Evolutionary conservation across 2,329 filamentous ascomycete species (phyloP), one percentile per base, ranked within the genome.

Genomic region (Calonectria pseudoturangicola): DNA sequence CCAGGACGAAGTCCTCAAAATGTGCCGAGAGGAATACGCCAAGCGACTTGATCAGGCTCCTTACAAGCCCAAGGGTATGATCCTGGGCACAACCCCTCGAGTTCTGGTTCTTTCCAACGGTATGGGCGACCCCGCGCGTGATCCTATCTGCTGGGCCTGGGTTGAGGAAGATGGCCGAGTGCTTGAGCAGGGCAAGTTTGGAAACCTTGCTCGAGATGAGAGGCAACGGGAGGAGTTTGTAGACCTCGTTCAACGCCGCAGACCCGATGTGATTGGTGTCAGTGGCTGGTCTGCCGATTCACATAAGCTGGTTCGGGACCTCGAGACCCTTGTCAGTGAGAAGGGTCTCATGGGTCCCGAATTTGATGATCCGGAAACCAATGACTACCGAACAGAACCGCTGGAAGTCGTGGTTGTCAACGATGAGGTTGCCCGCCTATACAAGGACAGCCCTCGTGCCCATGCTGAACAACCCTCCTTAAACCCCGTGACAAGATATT

Each of bases 391-490:
- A 70, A 94, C 89, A 71, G 95, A 98, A 80, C 91, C 92, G 13
- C 88, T 99, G 36, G 96, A 98, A 72, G 93, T 98, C 12, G 89
- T 98, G 36, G 92, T 98, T 68, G 94, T 98, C 74, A 98, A 98
- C 79, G 97, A 99, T 79, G 97, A 99, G 85, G 95, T 98, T 63
- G 97, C 97, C n/a, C 92, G 97, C 54, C 90, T 98, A 4, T 99
- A 98, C 86, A 96, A 98, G 84, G 95, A 95, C 79, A 98, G 95
- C 82, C 91, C 93, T 16, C 92, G 96, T 50, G 96, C 94, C 13
- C 88, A 90, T 62, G 87, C 90, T 13, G 96, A 98, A 75, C 95
- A 98, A 81, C 95, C 97, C 7, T 93, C 92, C 15, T 88, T 98
- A 36, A 90, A 92, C 66, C 91, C 95, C 8, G 88, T 98, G 65